These are phyloP conservation scores for Phaffia rhodozyma DNA, from an alignment of 1,284 basidiomycete genomes.

Conservation along the genomic window DNA sequence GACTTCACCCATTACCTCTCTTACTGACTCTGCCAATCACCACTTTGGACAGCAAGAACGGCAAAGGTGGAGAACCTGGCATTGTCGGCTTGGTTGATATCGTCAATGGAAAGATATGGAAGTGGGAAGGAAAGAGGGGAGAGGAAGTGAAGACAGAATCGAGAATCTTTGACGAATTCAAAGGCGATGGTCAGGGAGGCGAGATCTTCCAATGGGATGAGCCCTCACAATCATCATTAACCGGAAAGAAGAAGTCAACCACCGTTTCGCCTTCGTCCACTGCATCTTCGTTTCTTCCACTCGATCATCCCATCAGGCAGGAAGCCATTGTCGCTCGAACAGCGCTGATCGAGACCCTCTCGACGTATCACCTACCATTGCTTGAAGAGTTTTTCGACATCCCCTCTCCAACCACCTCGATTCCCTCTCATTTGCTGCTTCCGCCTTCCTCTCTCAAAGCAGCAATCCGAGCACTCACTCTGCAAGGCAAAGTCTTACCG, in stretches of 20 bases:
- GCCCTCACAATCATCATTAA: conserved; percentile 6
- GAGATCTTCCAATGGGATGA: conserved; percentile 12
- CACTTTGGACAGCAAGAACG: conserved; percentile 54
- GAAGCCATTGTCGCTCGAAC: conserved; percentile 56
- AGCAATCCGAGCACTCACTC: conserved; percentile 54
- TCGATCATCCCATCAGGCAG: conserved; percentile 50
- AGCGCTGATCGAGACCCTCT: conserved; percentile 59
- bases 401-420: conserved; percentile 34
- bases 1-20: conserved; percentile 61
- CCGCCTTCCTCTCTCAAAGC: conserved; percentile 43
- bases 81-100: conserved; percentile 66
- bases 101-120: conserved; percentile 67
- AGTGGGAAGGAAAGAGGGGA: conserved; percentile 46
- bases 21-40: conserved; percentile 63
- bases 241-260: not conserved
- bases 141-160: conserved; percentile 14
- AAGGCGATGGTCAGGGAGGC: conserved; percentile 1
- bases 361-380: conserved; percentile 64
- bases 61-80: conserved; percentile 56
- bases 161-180: conserved; percentile 16
- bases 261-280: not conserved
- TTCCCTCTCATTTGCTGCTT: conserved; percentile 52
- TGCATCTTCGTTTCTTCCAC: not conserved
- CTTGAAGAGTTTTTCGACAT: conserved; percentile 49
- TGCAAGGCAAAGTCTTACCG: conserved; percentile 57